These are phyloP conservation scores for Talaromyces sp. DNA, from an alignment of 2,329 filamentous ascomycete species.

Conservation along the genomic window DNA sequence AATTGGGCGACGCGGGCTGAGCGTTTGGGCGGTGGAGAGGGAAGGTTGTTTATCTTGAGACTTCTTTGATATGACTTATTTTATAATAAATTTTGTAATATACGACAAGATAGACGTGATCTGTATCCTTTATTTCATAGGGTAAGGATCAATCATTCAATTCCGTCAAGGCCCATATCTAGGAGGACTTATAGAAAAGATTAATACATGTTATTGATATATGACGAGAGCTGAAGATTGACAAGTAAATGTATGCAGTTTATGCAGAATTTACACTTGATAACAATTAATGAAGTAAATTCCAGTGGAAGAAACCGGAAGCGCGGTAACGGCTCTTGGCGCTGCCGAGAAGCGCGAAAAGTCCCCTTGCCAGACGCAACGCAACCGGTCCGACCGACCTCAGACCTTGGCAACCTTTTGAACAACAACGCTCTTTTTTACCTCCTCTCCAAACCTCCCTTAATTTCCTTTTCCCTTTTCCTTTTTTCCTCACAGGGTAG, in stretches of 20 bases:
- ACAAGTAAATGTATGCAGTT: too few species aligned
- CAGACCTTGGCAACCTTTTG: not conserved
- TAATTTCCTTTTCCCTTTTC: constrained; percentile 14
- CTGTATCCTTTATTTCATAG: too few species aligned
- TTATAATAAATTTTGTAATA: not conserved
- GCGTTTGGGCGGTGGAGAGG: constrained; percentile 43
- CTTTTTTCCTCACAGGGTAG: constrained; percentile 7
- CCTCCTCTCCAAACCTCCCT: not conserved
- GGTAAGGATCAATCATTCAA: too few species aligned
- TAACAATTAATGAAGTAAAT: too few species aligned
- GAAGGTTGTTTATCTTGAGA: constrained; percentile 19
- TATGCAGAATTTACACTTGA: too few species aligned
- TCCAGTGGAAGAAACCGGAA: not conserved
- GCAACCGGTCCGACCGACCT: not conserved
- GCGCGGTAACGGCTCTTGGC: not conserved
- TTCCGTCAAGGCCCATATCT: too few species aligned
- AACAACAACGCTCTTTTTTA: not conserved
- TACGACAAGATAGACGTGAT: not conserved
- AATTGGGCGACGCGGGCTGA: constrained; percentile 44
- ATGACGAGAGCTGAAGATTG: too few species aligned
- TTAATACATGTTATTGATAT: too few species aligned
- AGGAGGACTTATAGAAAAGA: too few species aligned
- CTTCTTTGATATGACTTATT: not conserved
- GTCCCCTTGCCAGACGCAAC: not conserved
- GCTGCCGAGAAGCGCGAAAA: not conserved